Percentiles rank a stretch among this genome's conserved stretches.
phyloP scores from a whole-genome alignment of 78 protist species.

The Cavenderia fasciculata region DNA sequence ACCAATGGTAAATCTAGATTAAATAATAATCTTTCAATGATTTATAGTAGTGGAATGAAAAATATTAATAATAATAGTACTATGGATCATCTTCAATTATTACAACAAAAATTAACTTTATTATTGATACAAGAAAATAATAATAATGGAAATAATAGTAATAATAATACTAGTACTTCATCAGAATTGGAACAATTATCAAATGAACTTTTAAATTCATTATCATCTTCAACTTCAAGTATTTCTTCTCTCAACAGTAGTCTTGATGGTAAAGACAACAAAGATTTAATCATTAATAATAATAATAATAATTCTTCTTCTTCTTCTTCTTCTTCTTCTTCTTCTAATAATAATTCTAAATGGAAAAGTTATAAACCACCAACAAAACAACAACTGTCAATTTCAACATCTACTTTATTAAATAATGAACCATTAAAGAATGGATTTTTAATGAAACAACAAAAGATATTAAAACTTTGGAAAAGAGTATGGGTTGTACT shows the following conservation, averaged over 20 bases:
- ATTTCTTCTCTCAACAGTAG: too few species aligned
- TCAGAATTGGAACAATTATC: too few species aligned
- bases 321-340: background rate
- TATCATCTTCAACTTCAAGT: too few species aligned
- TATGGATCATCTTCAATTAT: constrained; percentile 22
- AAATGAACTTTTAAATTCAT: too few species aligned
- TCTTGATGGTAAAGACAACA: too few species aligned
- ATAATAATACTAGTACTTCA: background rate
- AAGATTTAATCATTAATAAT: background rate
- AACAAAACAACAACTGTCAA: background rate
- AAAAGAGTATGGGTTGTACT: constrained; percentile 50
- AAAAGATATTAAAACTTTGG: constrained; percentile 51
- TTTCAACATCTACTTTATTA: background rate
- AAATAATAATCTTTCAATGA: too few species aligned
- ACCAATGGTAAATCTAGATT: too few species aligned
- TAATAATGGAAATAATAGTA: background rate
- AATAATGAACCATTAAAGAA: constrained; percentile 33
- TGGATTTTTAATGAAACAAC: constrained; percentile 52
- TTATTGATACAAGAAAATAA: constrained; percentile 8
- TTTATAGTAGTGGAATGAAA: too few species aligned
- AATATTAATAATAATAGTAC: too few species aligned
- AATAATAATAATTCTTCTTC: background rate
- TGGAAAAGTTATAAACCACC: constrained; percentile 70
- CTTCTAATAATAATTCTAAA: background rate
- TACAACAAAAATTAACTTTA: constrained; percentile 25